Conservation (phyloP, 768 basidiomycete species). For the Russula sp. region DNA sequence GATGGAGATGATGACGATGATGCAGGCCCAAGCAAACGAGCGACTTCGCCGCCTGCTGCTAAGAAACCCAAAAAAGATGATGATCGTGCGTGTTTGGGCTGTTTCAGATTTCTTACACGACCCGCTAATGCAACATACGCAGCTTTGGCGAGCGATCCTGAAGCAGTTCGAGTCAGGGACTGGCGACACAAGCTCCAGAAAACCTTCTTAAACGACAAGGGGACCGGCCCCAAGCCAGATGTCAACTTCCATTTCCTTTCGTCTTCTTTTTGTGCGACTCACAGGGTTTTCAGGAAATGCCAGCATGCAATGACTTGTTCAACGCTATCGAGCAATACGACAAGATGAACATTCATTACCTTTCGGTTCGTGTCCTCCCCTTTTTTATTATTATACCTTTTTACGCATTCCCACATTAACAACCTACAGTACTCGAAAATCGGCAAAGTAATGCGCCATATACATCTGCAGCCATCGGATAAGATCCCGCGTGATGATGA, state of each 20-base stretch:
- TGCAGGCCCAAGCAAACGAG: slow-evolving; percentile 50
- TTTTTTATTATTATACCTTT: too few relatives aligned
- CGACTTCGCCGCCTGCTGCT: slow-evolving; percentile 53
- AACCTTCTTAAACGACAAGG: slow-evolving; percentile 68
- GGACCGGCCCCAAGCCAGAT: slow-evolving; percentile 56
- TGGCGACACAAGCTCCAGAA: slow-evolving; percentile 94
- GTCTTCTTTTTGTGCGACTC: slow-evolving; percentile 1
- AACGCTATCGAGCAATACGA: slow-evolving; percentile 73
- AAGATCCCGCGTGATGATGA: slow-evolving; percentile 64
- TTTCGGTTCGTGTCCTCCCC: slow-evolving; percentile 44
- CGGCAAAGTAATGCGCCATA: slow-evolving; percentile 86
- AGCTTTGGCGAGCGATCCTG: slow-evolving; percentile 52
- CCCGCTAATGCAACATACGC: slow-evolving; percentile 33
- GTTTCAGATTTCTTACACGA: neutral
- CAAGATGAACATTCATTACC: slow-evolving; percentile 72
- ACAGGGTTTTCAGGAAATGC: slow-evolving; percentile 62
- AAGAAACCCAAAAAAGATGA: slow-evolving; percentile 66
- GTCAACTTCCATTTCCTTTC: slow-evolving; percentile 41
- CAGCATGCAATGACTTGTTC: slow-evolving; percentile 66
- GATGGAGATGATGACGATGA: slow-evolving; percentile 38
- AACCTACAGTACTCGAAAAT: slow-evolving; percentile 63
- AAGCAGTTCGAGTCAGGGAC: slow-evolving; percentile 74
- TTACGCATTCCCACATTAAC: neutral
- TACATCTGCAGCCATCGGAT: slow-evolving; percentile 52
- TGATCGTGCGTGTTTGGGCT: slow-evolving; percentile 55